Base-by-base conservation (phyloP, 2,329 filamentous ascomycete species). In the Didymella keratinophila region DNA sequence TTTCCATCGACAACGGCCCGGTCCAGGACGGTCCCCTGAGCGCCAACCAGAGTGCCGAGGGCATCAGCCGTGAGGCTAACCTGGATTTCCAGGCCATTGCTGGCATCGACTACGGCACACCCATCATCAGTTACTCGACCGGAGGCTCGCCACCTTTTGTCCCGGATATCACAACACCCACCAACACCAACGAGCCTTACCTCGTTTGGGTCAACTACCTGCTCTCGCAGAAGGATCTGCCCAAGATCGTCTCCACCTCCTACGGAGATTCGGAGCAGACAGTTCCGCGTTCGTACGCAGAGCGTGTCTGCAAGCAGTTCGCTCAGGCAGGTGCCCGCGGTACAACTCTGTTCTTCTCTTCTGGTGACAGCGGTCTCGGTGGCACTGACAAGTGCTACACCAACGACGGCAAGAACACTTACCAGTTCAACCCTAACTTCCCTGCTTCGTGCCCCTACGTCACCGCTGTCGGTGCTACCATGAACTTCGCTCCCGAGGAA, bases 191-290 rank as follows among this genome's bases (percentile, higher is more conserved):
- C 72, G 89, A 92, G 77, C 88, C 88, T 0, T 91, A 90, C 73
- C 78, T 90, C 1, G 81, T 81, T 14, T 90, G 85, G 79, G 78
- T 90, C 8, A 80, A 84, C 55, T 85, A 86, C 72, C 72, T 89
- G 2, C 80, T 88, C 0, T 74, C 76, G 1, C 81, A 88, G 20
- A 73, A 80, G 1, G 81, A 83, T 18, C 78, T 91, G 1, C 88
- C 89, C 0, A 82, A 86, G 45, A 84, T 87, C 16, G 83, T 91
- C 67, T 84, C 82, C 51, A 87, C 85, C 12, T 89, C 86, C 0
- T 91, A 91, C 71, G 87, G 86, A 46, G 87, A 90, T 60, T 82
- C 86, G 52, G 89, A 91, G 74, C 84, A 89, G 71, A 83, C 81
- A 3, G 79, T 91, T 0, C 88, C 88, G 0, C 68, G 78, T 2